Evolutionary conservation across 108 stramenopile species (phyloP), one percentile per base, ranked within the genome.

Genomic region (Conticribra guillardii): DNA sequence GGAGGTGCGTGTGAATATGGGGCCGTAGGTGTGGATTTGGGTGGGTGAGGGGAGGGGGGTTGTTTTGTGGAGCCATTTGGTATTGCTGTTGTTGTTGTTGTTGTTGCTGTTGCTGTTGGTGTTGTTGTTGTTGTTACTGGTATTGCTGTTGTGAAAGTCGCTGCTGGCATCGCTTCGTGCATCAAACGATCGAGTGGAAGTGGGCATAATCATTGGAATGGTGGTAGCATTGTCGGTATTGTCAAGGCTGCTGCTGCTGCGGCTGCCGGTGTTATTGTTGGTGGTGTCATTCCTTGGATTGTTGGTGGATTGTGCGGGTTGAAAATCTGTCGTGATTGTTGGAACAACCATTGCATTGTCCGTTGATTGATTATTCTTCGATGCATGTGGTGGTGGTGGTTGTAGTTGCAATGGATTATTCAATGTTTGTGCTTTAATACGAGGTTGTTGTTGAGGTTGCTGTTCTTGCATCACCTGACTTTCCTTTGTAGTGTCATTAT

Each of bases 1-100:
- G 1, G 79, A 67, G 4, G 82, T 79, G 8, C 82, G 79, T 9
- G 79, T 64, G 41, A 76, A n/a, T 21, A 79, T 83, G 16, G 76
- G 69, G 16, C 82, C 82, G 27, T 34, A 48, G 28, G 57, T n/a
- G 2, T 54, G 74, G 11, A 81, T 66, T 27, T 71, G 50, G 0
- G 46, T 24, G 2, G 56, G 64, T 27, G 57, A 33, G 28, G 80
- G 80, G 16, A 81, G 63, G 18, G 80, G 70, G 4, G 71, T 57
- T 2, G 64, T 60, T 53, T 74, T 66, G 47, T 49, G 50, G 4
- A 50, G 65, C 73, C 73, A 67, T 61, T 62, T 51, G n/a, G 33
- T 30, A 21, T 11, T 15, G 14, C 47, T 45, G 28, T 28, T 57
- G 24, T 41, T 45, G 37, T 44, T 53, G 30, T 9, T 49, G 14